Conservation (phyloP, 2,329 filamentous ascomycete species). For the Drechslerella dactyloides region DNA sequence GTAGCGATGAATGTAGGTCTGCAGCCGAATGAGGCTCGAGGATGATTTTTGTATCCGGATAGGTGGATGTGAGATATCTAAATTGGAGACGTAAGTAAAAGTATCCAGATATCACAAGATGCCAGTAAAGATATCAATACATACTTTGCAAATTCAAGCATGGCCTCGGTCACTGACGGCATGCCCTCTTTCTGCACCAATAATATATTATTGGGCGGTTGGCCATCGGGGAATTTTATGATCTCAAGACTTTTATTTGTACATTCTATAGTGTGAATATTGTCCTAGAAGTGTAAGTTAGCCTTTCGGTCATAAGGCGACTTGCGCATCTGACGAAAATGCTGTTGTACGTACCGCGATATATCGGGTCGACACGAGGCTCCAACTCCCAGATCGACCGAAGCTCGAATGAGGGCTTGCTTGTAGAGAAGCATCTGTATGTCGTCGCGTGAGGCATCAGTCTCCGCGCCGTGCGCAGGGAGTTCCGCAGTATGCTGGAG, state of each 20-base stretch:
- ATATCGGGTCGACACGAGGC: constrained; percentile 31
- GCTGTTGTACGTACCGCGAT: constrained; percentile 34
- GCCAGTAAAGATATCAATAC: constrained; percentile 8
- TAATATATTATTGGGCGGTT: constrained; percentile 72
- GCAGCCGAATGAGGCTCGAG: constrained; percentile 78
- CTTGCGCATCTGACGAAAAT: too few species aligned
- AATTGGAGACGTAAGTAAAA: not conserved
- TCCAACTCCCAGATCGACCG: constrained; percentile 50
- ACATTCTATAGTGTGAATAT: constrained; percentile 28
- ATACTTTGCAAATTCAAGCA: constrained; percentile 66
- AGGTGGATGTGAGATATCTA: constrained; percentile 17
- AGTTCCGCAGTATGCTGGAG: constrained; percentile 10
- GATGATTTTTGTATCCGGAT: constrained; percentile 78
- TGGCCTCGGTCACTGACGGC: constrained; percentile 45
- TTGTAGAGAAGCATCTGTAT: constrained; percentile 27
- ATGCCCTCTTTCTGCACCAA: constrained; percentile 71
- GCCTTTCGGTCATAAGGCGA: not conserved
- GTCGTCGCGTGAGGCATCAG: not conserved
- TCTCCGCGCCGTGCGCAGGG: constrained; percentile 8
- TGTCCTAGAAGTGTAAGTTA: constrained; percentile 37
- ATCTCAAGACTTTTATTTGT: constrained; percentile 46
- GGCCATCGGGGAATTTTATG: constrained; percentile 28
- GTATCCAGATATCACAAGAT: not conserved
- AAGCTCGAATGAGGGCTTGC: constrained; percentile 16
- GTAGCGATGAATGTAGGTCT: constrained; percentile 72